Base-by-base conservation (phyloP, 2,329 filamentous ascomycete species). In the Pyrenochaeta sp. region DNA sequence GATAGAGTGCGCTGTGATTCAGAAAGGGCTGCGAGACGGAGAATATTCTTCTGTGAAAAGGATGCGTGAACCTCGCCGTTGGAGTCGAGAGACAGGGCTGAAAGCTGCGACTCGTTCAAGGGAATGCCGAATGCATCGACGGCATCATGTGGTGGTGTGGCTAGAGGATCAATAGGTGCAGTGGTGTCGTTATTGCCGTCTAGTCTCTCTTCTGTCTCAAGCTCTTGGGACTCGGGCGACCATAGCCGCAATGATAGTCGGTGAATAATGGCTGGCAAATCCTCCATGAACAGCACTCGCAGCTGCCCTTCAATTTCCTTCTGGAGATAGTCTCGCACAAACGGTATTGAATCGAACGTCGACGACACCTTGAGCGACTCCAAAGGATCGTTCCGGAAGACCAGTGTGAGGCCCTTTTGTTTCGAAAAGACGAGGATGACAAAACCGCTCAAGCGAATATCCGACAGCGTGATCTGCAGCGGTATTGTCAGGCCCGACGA, bases 281-380 rank as follows among this genome's bases (percentile, higher is more conserved):
- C 95, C 61, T 99, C 94, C 92, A 98, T 98, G 82, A 99, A 96
- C 61, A 99, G 75, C 49, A 93, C 92, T 27, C 95, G 88, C 56
- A 99, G 79, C 76, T 98, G 95, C 45, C 87, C 90, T 78, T 99
- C 95, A 67, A 99, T 99, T 56, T 94, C 96, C 74, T 91, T 90
- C 73, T 99, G 95, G 51, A 99, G 81, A 75, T 98, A 98, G 76
- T 99, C 93, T 64, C 95, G 90, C 58, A 99, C 95, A 72, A 99
- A 99, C 39, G 95, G 94, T 69, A 99, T 99, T 11, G 94, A 97
- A 79, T 99, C 95, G 77, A 99, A 99, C 39, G 95, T 99, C 64
- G 94, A 98, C 0, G 94, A 98, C 63, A 99, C 95, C 80, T 97
- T 98, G 69, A 99, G 87, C 4, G 94, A 97, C 75, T 99, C 95